Evolutionary conservation across 192 early-diverging fungal genomes (phyloP).

Genomic region (Lobosporangium transversale): DNA sequence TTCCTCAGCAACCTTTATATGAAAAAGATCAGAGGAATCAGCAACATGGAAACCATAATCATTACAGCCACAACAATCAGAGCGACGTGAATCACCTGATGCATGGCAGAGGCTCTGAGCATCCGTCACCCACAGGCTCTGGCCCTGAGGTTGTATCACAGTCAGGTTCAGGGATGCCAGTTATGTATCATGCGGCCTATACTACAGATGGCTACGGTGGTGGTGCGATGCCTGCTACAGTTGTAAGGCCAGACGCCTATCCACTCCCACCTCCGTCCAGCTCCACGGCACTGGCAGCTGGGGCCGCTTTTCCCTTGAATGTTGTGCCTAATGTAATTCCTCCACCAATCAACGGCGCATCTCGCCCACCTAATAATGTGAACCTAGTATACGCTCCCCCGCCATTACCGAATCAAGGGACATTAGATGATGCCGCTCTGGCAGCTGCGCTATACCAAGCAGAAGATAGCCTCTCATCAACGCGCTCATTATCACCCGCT

Average conservation of each 20-base stretch:
- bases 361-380: not conserved
- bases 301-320: not conserved
- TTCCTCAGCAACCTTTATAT: too few relatives aligned
- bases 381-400: not conserved
- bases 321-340: not conserved
- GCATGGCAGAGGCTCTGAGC: too few relatives aligned
- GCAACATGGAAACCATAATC: not conserved
- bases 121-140: not conserved
- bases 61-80: not conserved
- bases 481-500: not conserved
- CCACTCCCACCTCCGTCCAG: not conserved
- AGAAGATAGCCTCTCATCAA: constrained; percentile 14
- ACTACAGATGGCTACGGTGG: too few relatives aligned
- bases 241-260: not conserved
- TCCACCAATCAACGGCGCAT: not conserved
- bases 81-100: not conserved
- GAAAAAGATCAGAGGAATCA: too few relatives aligned
- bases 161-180: not conserved
- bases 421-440: constrained; percentile 12
- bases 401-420: not conserved
- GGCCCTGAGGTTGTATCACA: not conserved
- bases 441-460: constrained; percentile 23
- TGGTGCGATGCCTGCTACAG: not conserved
- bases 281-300: not conserved
- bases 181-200: too few relatives aligned